These are phyloP conservation scores for Artemisia annua DNA, from an alignment of 129 eudicot genomes.

Conservation along the genomic window DNA sequence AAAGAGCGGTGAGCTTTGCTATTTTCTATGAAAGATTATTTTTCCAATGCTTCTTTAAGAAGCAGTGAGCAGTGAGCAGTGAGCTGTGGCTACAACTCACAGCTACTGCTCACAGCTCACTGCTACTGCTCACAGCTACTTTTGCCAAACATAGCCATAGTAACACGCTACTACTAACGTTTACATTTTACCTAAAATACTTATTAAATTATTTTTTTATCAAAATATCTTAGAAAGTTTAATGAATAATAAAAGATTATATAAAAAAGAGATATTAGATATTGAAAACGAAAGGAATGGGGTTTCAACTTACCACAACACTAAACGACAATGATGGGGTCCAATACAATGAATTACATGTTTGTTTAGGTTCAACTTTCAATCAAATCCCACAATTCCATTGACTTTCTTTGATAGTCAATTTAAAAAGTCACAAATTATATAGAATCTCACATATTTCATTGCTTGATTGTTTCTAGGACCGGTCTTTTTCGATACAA, in stretches of 20 bases:
- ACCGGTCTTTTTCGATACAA: neutral
- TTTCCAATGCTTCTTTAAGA: too few species aligned
- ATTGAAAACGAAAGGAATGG: neutral
- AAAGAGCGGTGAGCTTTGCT: too few species aligned
- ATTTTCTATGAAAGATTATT: too few species aligned
- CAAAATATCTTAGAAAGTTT: neutral
- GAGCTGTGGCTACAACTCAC: too few species aligned
- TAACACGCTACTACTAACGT: conserved; percentile 1
- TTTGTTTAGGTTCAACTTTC: conserved; percentile 23
- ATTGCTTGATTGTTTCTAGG: neutral
- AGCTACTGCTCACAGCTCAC: too few species aligned
- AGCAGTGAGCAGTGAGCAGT: too few species aligned
- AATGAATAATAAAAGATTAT: too few species aligned
- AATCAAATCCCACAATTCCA: conserved; percentile 14
- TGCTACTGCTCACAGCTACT: too few species aligned
- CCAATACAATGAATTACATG: conserved; percentile 7
- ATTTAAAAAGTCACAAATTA: neutral
- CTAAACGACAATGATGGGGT: conserved; percentile 6
- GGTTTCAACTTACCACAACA: neutral
- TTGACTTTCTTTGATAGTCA: conserved; percentile 11
- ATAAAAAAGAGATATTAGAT: too few species aligned
- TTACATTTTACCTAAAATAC: neutral
- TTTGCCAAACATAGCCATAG: too few species aligned
- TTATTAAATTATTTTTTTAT: neutral
- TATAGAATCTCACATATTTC: conserved; percentile 1